Conservation (phyloP, 169 alveolate genomes). For the Plasmodium inui region DNA sequence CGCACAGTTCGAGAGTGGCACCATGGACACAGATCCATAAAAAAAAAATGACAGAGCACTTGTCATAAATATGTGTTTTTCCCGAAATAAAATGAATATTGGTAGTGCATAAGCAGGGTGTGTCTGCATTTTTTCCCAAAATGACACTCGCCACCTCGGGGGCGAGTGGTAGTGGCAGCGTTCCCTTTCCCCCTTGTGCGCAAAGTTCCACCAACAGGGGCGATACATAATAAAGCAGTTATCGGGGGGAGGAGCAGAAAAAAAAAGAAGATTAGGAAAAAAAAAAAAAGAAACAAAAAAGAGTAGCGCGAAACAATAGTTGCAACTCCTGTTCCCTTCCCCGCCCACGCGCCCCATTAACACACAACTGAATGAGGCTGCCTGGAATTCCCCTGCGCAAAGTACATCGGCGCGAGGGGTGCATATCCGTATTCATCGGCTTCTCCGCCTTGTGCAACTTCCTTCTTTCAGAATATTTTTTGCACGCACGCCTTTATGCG, state of each 20-base stretch:
- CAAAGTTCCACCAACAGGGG: not conserved
- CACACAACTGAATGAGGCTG: not conserved
- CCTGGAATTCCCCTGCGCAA: not conserved
- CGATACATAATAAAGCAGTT: not conserved
- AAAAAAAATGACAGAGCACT: not conserved
- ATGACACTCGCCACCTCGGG: not conserved
- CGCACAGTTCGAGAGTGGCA: not conserved
- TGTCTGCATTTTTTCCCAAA: not conserved
- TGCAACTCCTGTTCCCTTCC: not conserved
- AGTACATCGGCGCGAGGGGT: not conserved
- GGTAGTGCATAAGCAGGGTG: constrained; percentile 1
- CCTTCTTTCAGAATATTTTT: not conserved
- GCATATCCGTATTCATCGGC: not conserved
- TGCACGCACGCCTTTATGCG: not conserved
- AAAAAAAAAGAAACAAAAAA: not conserved
- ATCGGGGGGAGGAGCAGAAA: not conserved
- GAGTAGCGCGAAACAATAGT: not conserved
- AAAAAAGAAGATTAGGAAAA: not conserved
- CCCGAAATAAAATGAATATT: not conserved
- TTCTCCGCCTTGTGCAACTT: not conserved
- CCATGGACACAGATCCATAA: not conserved
- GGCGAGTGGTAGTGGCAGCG: not conserved
- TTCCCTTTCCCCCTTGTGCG: not conserved
- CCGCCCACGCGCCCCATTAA: not conserved
- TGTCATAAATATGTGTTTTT: not conserved